Percentiles rank a stretch among this genome's conserved stretches.
phyloP scores from a whole-genome alignment of 192 early-diverging fungal genomes.

The Podila verticillata region DNA sequence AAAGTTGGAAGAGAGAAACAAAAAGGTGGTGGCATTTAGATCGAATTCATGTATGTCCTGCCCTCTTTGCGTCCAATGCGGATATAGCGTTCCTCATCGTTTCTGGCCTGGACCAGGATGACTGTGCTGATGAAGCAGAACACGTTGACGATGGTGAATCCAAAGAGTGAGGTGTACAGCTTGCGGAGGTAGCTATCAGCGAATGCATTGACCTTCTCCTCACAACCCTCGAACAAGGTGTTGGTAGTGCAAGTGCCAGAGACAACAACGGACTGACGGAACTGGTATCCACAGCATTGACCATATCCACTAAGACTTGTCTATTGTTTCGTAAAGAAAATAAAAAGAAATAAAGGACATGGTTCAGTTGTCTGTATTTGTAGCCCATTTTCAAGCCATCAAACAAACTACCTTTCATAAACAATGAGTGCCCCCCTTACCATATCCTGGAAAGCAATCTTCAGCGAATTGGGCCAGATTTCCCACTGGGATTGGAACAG shows the following conservation, averaged over 20 bases:
- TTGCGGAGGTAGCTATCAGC: conserved; percentile 36
- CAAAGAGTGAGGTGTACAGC: conserved; percentile 54
- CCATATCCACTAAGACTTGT: conserved; percentile 24
- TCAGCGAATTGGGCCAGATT: conserved; percentile 9
- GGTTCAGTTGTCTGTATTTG: background rate
- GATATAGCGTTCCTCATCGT: conserved; percentile 57
- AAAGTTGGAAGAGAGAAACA: background rate
- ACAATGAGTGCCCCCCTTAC: conserved; percentile 4
- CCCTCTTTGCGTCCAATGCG: conserved; percentile 47
- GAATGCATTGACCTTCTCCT: conserved; percentile 24
- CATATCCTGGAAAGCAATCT: conserved; percentile 45
- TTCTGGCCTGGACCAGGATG: conserved; percentile 53
- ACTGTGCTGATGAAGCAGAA: conserved; percentile 43
- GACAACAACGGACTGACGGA: background rate
- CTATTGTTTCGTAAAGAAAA: conserved; percentile 2
- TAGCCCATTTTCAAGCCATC: background rate
- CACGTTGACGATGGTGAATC: conserved; percentile 50
- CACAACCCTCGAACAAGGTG: conserved; percentile 16
- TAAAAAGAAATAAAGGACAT: background rate
- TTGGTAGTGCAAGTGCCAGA: conserved; percentile 20
- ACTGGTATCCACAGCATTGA: conserved; percentile 48
- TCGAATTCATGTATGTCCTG: conserved; percentile 33
- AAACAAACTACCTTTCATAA: background rate
- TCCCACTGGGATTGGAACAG: conserved; percentile 33
- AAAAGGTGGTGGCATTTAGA: conserved; percentile 9